phyloP scores from a whole-genome alignment of 2,329 filamentous ascomycete genomes.

The Stylonectria norvegica region DNA sequence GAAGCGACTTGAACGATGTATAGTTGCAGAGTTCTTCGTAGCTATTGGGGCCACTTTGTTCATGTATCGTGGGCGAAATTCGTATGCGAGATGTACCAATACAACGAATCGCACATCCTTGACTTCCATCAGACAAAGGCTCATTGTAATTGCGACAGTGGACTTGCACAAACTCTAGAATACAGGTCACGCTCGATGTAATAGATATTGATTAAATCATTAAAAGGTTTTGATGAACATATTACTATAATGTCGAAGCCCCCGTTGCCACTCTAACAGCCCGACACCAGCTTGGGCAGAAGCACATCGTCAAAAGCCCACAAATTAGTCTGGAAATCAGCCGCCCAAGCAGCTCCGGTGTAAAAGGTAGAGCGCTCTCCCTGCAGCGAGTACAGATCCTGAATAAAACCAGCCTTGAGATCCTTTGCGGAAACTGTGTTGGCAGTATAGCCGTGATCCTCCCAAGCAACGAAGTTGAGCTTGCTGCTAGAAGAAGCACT shows the following conservation, averaged over 20 bases:
- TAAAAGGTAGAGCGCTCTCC: constrained; percentile 41
- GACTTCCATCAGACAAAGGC: background rate
- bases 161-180: no score
- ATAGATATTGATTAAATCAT: background rate
- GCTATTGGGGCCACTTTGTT: background rate
- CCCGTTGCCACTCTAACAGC: background rate
- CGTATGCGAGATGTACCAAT: background rate
- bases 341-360: constrained; percentile 37
- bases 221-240: background rate
- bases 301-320: constrained; percentile 22
- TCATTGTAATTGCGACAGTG: background rate
- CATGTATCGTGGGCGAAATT: background rate
- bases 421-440: constrained; percentile 29
- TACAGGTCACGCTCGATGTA: no score
- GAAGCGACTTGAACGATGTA: constrained; percentile 6
- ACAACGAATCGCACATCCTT: no score
- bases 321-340: constrained; percentile 24
- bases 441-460: constrained; percentile 34
- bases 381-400: constrained; percentile 38
- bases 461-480: constrained; percentile 32
- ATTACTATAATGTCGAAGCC: background rate
- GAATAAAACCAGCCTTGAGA: constrained; percentile 39
- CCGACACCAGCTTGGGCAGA: background rate
- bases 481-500: constrained; percentile 11
- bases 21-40: background rate